phyloP scores from a whole-genome alignment of 768 basidiomycete genomes.

The Hemileccinum impolitum region DNA sequence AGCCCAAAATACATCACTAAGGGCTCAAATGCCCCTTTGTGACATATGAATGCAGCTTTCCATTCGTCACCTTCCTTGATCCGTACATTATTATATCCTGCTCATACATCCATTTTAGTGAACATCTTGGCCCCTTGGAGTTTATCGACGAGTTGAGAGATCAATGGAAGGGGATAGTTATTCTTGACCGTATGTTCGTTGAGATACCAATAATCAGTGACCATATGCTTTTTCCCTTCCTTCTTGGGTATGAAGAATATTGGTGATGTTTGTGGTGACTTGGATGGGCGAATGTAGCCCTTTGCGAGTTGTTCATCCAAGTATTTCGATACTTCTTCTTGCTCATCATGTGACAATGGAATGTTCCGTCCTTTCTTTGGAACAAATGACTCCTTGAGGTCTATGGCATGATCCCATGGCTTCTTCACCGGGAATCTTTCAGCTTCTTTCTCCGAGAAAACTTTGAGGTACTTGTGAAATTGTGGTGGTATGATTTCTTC shows the following conservation, averaged over 20 bases:
- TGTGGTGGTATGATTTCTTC: too few relatives aligned
- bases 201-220: background rate
- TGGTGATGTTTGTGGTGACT: background rate
- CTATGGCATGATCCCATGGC: background rate
- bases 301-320: background rate
- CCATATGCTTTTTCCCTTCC: background rate
- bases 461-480: too few relatives aligned
- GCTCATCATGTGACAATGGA: background rate
- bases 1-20: too few relatives aligned
- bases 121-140: background rate
- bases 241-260: background rate
- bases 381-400: background rate
- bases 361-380: background rate
- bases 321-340: background rate
- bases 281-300: background rate
- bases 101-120: constrained; percentile 1
- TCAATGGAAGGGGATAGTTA: background rate
- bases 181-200: background rate
- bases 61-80: too few relatives aligned
- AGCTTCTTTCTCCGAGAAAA: too few relatives aligned
- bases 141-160: background rate
- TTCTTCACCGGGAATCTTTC: background rate
- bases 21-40: too few relatives aligned
- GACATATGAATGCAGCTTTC: too few relatives aligned
- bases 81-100: constrained; percentile 3